A percentile compares a stretch with the other conserved stretches of the same genome.
phyloP scores from a whole-genome alignment of 1,139 yeast species.

The Hemisphaericaspora xylofermentans region DNA sequence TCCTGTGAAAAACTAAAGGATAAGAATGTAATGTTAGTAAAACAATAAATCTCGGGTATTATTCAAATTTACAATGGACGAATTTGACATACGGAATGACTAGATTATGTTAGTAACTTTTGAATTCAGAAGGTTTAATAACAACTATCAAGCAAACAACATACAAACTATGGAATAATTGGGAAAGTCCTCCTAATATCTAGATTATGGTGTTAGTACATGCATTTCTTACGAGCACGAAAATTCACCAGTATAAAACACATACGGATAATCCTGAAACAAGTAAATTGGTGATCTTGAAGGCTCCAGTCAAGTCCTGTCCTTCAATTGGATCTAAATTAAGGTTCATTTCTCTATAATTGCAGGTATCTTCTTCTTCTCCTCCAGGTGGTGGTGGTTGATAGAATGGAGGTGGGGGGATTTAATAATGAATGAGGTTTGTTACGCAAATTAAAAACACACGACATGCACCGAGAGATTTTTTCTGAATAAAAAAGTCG shows the following conservation, averaged over 20 bases:
- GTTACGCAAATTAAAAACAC: neutral
- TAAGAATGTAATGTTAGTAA: slow-evolving; percentile 14
- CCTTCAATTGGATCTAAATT: slow-evolving; percentile 27
- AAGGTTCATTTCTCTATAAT: slow-evolving; percentile 18
- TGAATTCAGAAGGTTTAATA: too few relatives aligned
- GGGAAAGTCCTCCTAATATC: slow-evolving; percentile 58
- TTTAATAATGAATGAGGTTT: too few relatives aligned
- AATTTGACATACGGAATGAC: slow-evolving; percentile 29
- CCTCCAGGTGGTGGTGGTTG: too few relatives aligned
- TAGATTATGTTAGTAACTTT: slow-evolving; percentile 24
- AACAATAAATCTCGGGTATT: slow-evolving; percentile 3
- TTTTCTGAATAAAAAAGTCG: too few relatives aligned
- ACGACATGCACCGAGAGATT: neutral
- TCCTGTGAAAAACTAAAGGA: slow-evolving; percentile 50
- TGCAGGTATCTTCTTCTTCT: too few relatives aligned
- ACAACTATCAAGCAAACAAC: too few relatives aligned
- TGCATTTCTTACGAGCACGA: neutral
- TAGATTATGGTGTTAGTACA: slow-evolving; percentile 24
- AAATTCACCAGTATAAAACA: slow-evolving; percentile 6
- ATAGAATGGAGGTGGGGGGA: too few relatives aligned
- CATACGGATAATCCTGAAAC: slow-evolving; percentile 64
- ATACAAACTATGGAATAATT: slow-evolving; percentile 56
- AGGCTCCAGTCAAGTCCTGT: slow-evolving; percentile 48
- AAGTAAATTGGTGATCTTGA: slow-evolving; percentile 61
- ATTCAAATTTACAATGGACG: neutral